phyloP scores from a whole-genome alignment of 108 stramenopile species.

The Poteriospumella lacustris region DNA sequence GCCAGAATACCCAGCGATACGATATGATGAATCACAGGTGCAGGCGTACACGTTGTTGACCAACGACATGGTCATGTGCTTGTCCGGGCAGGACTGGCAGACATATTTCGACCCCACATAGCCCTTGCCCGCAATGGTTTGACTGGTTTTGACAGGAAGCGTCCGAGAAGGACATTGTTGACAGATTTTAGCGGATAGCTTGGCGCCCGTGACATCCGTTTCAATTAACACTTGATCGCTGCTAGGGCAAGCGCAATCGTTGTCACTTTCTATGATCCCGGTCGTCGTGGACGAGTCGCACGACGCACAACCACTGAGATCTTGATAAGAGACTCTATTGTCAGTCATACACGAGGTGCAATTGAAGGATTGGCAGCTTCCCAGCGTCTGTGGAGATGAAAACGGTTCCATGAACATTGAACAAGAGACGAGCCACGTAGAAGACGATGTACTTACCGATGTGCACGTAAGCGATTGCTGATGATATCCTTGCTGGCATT shows the following conservation, averaged over 20 bases:
- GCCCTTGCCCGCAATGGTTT: slow-evolving; percentile 37
- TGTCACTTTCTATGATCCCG: background rate
- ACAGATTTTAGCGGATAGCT: slow-evolving; percentile 33
- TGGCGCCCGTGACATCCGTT: slow-evolving; percentile 30
- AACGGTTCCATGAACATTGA: background rate
- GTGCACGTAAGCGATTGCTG: background rate
- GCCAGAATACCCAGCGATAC: slow-evolving; percentile 47
- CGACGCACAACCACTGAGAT: background rate
- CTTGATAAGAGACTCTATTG: background rate
- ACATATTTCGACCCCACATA: slow-evolving; percentile 40
- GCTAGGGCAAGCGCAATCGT: background rate
- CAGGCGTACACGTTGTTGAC: slow-evolving; percentile 49
- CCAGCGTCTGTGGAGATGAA: background rate
- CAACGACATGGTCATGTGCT: slow-evolving; percentile 48
- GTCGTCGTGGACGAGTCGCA: background rate
- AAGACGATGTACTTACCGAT: background rate
- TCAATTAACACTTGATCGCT: slow-evolving; percentile 43
- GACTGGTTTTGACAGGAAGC: slow-evolving; percentile 13
- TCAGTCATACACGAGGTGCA: slow-evolving; percentile 15
- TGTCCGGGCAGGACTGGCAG: slow-evolving; percentile 62
- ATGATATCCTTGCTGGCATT: background rate
- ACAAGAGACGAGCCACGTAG: background rate
- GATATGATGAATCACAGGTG: slow-evolving; percentile 50
- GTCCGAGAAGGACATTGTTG: slow-evolving; percentile 32
- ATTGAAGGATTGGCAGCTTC: background rate